phyloP scores from a whole-genome alignment of 495 filamentous ascomycete genomes.

The Aspergillus indologenus region DNA sequence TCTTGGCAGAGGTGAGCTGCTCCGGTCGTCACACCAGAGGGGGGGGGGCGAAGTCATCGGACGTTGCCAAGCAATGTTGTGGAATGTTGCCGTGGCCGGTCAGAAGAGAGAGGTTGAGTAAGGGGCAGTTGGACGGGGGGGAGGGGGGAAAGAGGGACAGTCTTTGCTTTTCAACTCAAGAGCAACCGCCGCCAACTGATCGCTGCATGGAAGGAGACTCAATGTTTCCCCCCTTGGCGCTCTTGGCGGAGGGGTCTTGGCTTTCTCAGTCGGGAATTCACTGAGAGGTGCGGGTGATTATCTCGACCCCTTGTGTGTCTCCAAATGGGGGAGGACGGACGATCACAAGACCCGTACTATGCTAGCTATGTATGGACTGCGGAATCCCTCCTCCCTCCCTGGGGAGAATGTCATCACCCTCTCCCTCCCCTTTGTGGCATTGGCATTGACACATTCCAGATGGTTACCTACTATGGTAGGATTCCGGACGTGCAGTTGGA shows the following conservation, averaged over 20 bases:
- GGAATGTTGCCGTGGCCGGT: slow-evolving; percentile 18
- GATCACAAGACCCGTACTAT: slow-evolving; percentile 21
- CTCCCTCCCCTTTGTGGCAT: background rate
- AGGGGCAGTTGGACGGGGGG: slow-evolving; percentile 13
- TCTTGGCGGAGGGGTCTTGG: slow-evolving; percentile 25
- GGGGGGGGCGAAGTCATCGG: slow-evolving; percentile 6
- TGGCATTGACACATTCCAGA: slow-evolving; percentile 7
- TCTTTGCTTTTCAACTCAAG: slow-evolving; percentile 3
- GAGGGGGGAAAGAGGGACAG: background rate
- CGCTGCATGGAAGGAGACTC: slow-evolving; percentile 4
- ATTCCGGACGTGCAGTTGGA: slow-evolving; percentile 5
- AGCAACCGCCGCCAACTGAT: slow-evolving; percentile 3
- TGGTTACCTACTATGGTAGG: slow-evolving; percentile 2
- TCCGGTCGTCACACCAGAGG: slow-evolving; percentile 3
- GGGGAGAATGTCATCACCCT: background rate
- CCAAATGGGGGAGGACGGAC: slow-evolving; percentile 13
- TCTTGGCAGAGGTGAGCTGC: slow-evolving; percentile 1
- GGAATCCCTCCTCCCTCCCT: background rate
- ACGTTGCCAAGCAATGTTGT: slow-evolving; percentile 29
- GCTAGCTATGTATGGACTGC: slow-evolving; percentile 4
- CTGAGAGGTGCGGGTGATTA: slow-evolving; percentile 7
- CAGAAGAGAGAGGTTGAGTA: slow-evolving; percentile 14
- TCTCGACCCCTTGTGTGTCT: slow-evolving; percentile 11
- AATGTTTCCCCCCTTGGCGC: slow-evolving; percentile 5
- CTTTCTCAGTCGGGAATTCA: slow-evolving; percentile 11